phyloP scores from a whole-genome alignment of 176 grass and related monocot genomes.

The Carex kokanica region DNA sequence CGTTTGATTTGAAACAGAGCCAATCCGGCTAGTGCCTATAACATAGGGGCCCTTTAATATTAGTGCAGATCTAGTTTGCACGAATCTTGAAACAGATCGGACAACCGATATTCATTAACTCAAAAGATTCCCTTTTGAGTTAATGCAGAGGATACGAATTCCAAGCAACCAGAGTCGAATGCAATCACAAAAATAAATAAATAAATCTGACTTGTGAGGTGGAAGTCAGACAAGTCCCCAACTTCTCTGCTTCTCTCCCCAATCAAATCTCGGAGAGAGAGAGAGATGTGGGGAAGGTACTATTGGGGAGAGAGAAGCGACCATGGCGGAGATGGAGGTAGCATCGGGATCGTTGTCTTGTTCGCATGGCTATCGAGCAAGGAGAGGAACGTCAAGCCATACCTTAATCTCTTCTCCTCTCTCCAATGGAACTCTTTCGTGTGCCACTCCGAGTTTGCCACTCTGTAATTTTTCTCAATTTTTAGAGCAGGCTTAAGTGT shows the following conservation, averaged over 20 bases:
- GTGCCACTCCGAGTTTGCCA: slow-evolving; percentile 85
- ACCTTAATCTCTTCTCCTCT: slow-evolving; percentile 67
- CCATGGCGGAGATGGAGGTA: slow-evolving; percentile 2
- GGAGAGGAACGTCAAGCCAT: slow-evolving; percentile 66
- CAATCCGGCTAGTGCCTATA: too few relatives aligned
- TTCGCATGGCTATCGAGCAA: slow-evolving; percentile 93
- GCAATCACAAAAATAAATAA: neutral
- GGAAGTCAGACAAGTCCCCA: neutral
- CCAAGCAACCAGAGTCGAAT: too few relatives aligned
- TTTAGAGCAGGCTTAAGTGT: neutral
- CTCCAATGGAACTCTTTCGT: slow-evolving; percentile 72
- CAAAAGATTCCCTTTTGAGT: too few relatives aligned
- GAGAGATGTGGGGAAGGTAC: slow-evolving; percentile 72
- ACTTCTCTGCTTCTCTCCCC: neutral
- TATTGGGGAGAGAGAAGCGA: slow-evolving; percentile 62
- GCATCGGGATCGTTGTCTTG: slow-evolving; percentile 69
- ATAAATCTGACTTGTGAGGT: neutral
- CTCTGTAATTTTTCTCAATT: slow-evolving; percentile 36
- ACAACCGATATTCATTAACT: too few relatives aligned
- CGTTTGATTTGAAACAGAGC: too few relatives aligned
- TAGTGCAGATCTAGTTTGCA: too few relatives aligned
- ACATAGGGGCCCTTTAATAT: too few relatives aligned
- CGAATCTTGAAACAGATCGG: too few relatives aligned
- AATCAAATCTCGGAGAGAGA: neutral
- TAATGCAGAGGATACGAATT: too few relatives aligned